Base-by-base conservation (phyloP, 495 filamentous ascomycete genomes). In the Parathielavia hyrcaniae region DNA sequence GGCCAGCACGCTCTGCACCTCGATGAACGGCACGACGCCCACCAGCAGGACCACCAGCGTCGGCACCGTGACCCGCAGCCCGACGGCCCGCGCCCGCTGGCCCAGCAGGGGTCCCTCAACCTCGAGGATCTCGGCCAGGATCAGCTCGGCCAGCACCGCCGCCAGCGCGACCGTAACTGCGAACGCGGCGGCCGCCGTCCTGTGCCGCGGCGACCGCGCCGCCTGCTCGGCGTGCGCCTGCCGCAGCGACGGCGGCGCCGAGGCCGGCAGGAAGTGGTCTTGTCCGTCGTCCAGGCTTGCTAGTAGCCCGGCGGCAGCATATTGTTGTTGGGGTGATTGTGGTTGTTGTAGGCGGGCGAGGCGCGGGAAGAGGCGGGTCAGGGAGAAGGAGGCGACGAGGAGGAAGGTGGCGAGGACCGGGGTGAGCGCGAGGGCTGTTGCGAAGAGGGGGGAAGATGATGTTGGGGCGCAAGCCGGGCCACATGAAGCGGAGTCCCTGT, bases 111-210 rank as follows among this genome's bases (percentile, higher is more conserved):
- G 84, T 14, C 57, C 57, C 20, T 89, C 74, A 6, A 82, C 77
- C 59, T 86, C 86, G n/a, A 84, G 83, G 50, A 93, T 86, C 68
- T 93, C 88, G 60, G 86, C 88, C 14, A 91, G 71, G 20, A 93
- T 84, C 48, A 91, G 66, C 69, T 89, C 86, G 14, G 80, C 86
- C 14, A 93, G 75, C 14, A 91, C 87, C 16, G 83, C 77, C 1
- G 87, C 81, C 35, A 91, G 78, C 20, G 83, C 89, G 43, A 91
- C 77, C 1, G 86, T 91, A 0, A 79, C 79, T 22, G 85, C 82
- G 65, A 91, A 91, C 23, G 85, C 82, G 23, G 77, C 64, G 6
- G 79, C 81, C 14, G 85, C 83, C 26, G 86, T 59, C 43, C 79
- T 70, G 50, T 79, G 73, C 54, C 76, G 69, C n/a, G 66, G 61